Percentiles rank a stretch among this genome's conserved stretches.
Evolutionary conservation across 73 alveolate genomes (phyloP).

Genomic region (Durusdinium trenchii): DNA sequence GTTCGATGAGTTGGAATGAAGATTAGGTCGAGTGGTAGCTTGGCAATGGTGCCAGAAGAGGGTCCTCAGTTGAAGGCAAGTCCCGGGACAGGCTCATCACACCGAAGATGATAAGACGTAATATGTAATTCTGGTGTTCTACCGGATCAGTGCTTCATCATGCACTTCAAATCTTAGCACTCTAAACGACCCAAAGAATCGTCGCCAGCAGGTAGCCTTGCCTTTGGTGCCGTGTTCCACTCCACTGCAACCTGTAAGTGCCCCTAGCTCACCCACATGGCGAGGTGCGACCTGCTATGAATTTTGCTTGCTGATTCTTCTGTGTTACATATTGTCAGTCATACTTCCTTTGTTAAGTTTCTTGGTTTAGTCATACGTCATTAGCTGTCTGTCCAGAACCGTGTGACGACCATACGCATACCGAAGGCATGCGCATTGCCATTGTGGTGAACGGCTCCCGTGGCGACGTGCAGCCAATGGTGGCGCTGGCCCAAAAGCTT

Average conservation of each 20-base stretch:
- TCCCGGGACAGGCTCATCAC: neutral
- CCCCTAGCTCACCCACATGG: constrained; percentile 61
- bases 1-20: too few species aligned
- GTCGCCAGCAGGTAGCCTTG: neutral
- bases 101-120: too few species aligned
- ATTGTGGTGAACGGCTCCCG: constrained; percentile 73
- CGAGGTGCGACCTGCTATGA: too few species aligned
- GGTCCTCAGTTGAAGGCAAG: constrained; percentile 2
- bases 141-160: too few species aligned
- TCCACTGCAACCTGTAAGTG: constrained; percentile 35
- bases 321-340: neutral
- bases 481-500: constrained; percentile 52
- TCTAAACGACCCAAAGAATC: neutral
- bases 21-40: constrained; percentile 48
- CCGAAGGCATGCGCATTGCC: constrained; percentile 70
- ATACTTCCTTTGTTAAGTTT: neutral
- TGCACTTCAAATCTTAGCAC: neutral
- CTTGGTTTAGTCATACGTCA: too few species aligned
- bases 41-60: constrained; percentile 40
- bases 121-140: too few species aligned
- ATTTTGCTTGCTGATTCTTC: neutral
- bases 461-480: constrained; percentile 79
- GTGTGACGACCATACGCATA: neutral
- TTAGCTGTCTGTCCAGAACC: neutral
- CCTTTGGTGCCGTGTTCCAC: constrained; percentile 53